Evolutionary conservation across 306 rosid species (phyloP).

Genomic region (Alnus rubra): DNA sequence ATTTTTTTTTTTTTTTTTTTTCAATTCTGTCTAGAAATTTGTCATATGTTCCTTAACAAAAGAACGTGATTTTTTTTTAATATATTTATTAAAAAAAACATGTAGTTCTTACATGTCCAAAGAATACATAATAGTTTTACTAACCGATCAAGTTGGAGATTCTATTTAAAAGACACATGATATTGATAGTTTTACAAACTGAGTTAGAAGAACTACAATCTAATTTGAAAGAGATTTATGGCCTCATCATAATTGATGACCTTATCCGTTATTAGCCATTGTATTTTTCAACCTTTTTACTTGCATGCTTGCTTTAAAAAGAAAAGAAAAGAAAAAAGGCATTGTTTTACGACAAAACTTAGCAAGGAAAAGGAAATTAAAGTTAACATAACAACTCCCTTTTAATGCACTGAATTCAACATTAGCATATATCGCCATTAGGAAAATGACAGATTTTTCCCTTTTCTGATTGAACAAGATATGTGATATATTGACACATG

Average conservation of each 20-base stretch:
- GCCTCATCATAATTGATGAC: not conserved
- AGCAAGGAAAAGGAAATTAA: not conserved
- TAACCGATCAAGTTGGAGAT: no score
- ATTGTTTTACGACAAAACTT: not conserved
- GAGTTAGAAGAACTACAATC: no score
- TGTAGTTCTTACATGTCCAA: no score
- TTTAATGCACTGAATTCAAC: not conserved
- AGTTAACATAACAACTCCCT: not conserved
- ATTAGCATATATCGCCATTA: constrained; percentile 6
- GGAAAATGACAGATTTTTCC: constrained; percentile 21
- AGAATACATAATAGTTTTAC: no score
- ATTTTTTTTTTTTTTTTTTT: no score
- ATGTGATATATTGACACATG: not conserved
- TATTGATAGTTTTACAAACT: no score
- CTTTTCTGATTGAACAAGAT: not conserved
- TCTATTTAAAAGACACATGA: no score
- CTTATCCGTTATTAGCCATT: constrained; percentile 34
- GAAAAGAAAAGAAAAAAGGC: not conserved
- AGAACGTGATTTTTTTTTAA: no score
- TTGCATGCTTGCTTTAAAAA: not conserved
- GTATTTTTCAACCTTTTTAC: constrained; percentile 11
- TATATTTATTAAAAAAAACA: no score
- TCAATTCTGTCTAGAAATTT: no score
- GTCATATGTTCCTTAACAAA: no score
- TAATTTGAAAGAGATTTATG: no score